Evolutionary conservation across 1,284 basidiomycete genomes (phyloP).

Genomic region (Austropuccinia psidii): DNA sequence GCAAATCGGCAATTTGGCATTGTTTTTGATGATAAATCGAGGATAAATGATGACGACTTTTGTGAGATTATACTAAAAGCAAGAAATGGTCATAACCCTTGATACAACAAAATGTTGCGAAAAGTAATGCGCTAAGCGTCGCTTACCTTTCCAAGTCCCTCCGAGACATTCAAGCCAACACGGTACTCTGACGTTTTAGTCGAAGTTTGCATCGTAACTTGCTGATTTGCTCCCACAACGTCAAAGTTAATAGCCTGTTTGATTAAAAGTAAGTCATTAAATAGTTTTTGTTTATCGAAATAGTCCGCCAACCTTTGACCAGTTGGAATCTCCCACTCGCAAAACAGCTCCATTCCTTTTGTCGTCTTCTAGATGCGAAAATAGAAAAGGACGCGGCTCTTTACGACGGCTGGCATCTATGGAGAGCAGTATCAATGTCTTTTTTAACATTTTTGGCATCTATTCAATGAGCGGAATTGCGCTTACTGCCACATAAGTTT

Average conservation of each 20-base stretch:
- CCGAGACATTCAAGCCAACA: slow-evolving; percentile 81
- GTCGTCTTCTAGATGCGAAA: slow-evolving; percentile 72
- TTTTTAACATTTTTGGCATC: too few relatives aligned
- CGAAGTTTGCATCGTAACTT: slow-evolving; percentile 65
- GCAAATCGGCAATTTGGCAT: too few relatives aligned
- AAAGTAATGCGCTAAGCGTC: too few relatives aligned
- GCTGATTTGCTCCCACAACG: slow-evolving; percentile 80
- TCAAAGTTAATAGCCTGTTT: slow-evolving; percentile 72
- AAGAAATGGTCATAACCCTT: too few relatives aligned
- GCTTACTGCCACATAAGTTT: slow-evolving; percentile 47
- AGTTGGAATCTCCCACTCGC: slow-evolving; percentile 73
- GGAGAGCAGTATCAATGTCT: background rate
- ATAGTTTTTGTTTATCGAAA: background rate
- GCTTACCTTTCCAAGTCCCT: too few relatives aligned
- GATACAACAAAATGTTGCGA: too few relatives aligned
- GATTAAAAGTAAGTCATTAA: background rate
- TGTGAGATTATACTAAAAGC: too few relatives aligned
- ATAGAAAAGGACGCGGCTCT: slow-evolving; percentile 53
- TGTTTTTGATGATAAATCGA: too few relatives aligned
- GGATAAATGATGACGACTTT: too few relatives aligned
- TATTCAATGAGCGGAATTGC: too few relatives aligned
- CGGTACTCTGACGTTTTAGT: slow-evolving; percentile 70
- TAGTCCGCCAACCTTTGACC: slow-evolving; percentile 66
- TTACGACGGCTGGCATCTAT: slow-evolving; percentile 50
- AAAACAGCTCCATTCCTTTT: slow-evolving; percentile 78